Base-by-base conservation (phyloP, 2,329 filamentous ascomycete species). In the Aureobasidium sp. region DNA sequence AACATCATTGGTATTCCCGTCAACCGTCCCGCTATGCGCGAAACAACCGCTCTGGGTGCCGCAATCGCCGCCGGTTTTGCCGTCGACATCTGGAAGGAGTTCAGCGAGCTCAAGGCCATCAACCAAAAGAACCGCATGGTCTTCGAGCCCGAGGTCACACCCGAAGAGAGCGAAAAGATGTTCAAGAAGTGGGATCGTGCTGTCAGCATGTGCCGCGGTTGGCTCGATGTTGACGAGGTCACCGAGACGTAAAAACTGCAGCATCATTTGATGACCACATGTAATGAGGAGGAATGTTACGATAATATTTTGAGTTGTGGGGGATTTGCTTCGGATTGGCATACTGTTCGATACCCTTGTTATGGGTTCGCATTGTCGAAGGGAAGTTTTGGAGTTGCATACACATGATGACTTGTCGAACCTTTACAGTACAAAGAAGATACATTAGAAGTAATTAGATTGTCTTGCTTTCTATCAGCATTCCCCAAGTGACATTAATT, bases 31-130 rank as follows among this genome's bases (percentile, higher is more conserved):
- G 81, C 84, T 58, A 94, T 95, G 90, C 86, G 89, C 63, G 90
- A 96, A 77, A 93, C 90, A 6, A 95, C 90, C 3, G 87, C 90
- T 1, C 82, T 95, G 5, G 90, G 90, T 31, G 90, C 90, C 24
- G 90, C 90, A 53, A 91, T 94, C 68, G 90, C 90, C 17, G 90
- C 91, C 15, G 91, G 88, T 15, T 84, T 94, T 63, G 89, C 90
- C 17, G 84, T 89, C 24, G 86, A 83, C 57, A 83, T 91, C 49
- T 95, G 90, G 89, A 81, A 82, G 63, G 81, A 85, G 68, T 84
- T 93, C 62, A 81, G 85, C 35, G 88, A 92, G 67, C 77, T 94
- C 39, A 83, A 83, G 54, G 66, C 64, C 39, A 67, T 68, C 64
- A 68, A 69, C 61, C 65, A 67, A 54, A 66, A 66, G 35, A 66